These are phyloP conservation scores for Gentiana straminea DNA, from an alignment of 257 asterid genomes.

Conservation along the genomic window DNA sequence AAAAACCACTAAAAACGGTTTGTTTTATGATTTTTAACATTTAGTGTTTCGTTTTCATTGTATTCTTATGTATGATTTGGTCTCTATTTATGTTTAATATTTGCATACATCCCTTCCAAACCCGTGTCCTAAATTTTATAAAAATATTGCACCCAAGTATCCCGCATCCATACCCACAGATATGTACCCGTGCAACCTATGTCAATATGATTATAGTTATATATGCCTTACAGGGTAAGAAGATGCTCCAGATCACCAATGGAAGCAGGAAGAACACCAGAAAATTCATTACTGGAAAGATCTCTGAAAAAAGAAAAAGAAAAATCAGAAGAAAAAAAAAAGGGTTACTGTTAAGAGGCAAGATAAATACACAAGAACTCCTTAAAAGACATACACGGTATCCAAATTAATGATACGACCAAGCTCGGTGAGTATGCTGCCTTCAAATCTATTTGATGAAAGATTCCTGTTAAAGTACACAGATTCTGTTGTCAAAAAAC, in stretches of 20 bases:
- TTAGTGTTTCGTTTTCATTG: no score
- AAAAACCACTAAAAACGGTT: no score
- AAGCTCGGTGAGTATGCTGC: constrained; percentile 60
- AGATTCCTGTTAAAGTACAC: constrained; percentile 48
- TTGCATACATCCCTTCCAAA: no score
- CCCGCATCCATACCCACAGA: no score
- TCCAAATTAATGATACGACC: constrained; percentile 90
- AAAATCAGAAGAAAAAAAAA: constrained; percentile 1
- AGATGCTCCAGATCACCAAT: constrained; percentile 96
- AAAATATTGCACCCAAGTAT: no score
- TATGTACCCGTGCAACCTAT: no score
- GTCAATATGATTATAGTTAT: background rate
- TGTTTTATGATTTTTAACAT: no score
- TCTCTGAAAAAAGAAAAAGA: constrained; percentile 36
- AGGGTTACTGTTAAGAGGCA: background rate
- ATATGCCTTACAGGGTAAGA: constrained; percentile 58
- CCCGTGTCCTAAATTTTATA: no score
- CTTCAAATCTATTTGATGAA: constrained; percentile 69
- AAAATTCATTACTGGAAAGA: constrained; percentile 69
- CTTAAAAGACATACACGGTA: constrained; percentile 51
- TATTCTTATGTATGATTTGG: no score
- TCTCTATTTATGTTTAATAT: no score
- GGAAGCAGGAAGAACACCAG: constrained; percentile 77
- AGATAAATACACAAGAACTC: background rate
- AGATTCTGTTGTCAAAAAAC: constrained; percentile 2